Evolutionary conservation across 805 yeast species (phyloP).

Genomic region (Nakazawaea populi): DNA sequence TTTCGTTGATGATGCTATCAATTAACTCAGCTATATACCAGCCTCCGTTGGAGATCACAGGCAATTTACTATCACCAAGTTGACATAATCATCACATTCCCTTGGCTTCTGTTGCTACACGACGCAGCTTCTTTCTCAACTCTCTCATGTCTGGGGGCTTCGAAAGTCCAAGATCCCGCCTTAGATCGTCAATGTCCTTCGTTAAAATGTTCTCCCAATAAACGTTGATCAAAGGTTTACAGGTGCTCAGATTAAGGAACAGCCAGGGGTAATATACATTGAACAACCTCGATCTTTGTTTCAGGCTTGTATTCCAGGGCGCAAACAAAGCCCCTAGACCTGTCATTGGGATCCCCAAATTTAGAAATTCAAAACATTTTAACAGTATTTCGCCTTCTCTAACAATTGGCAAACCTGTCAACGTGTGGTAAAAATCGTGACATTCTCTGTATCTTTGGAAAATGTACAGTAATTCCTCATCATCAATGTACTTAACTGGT

Average conservation of each 20-base stretch:
- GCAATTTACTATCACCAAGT: conserved; percentile 2
- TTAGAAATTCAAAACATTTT: conserved; percentile 87
- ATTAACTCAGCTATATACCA: not conserved
- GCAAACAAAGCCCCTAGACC: conserved; percentile 90
- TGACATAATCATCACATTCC: conserved; percentile 1
- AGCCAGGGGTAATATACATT: conserved; percentile 89
- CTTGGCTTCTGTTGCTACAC: not conserved
- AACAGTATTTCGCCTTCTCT: conserved; percentile 97
- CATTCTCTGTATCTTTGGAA: conserved; percentile 93
- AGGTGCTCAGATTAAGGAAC: conserved; percentile 58
- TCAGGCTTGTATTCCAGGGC: conserved; percentile 49
- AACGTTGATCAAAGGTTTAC: conserved; percentile 77
- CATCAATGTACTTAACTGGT: conserved; percentile 80
- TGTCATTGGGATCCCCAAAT: conserved; percentile 92
- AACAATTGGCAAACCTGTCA: conserved; percentile 83
- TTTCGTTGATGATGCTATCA: not conserved
- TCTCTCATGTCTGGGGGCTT: conserved; percentile 75
- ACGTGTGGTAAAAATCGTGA: conserved; percentile 93
- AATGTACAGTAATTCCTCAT: conserved; percentile 88
- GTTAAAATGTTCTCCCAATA: conserved; percentile 87
- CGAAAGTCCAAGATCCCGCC: conserved; percentile 66
- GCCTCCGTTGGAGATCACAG: not conserved
- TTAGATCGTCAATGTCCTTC: conserved; percentile 64
- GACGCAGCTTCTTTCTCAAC: conserved; percentile 38
- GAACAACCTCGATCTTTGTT: conserved; percentile 58